Base-by-base conservation (phyloP, 257 asterid genomes). In the Linderniella brevidens region DNA sequence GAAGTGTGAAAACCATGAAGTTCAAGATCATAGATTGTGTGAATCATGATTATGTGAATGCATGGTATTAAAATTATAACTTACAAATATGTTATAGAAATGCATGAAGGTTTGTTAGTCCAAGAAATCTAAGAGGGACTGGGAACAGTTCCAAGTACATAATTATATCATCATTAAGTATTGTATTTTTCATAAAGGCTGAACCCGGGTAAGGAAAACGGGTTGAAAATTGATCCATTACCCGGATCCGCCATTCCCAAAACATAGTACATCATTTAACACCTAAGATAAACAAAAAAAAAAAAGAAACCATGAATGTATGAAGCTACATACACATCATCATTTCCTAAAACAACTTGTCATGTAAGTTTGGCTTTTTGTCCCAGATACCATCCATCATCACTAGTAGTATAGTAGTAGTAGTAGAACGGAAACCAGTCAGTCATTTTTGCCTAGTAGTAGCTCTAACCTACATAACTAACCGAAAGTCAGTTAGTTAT, bases 221-320 rank as follows among this genome's bases (percentile, higher is more conserved):
- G 25, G 37, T 64, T 51, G 86, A 80, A 84, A 80, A 77, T 39
- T 64, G 72, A 71, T 75, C 90, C 86, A 73, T 10, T n/a, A 3
- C 49, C 66, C 63, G 45, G 58, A 52, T 19, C 43, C 32, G 32
- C 9, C 11, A 11, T 10, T 39, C 13, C 61, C 65, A 53, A 73
- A 63, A 41, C 43, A 29, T 25, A 25, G 3, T 25, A 25, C 32
- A 25, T 25, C 53, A 19, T 45, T 14, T 52, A 49, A 53, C 8
- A 44, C 46, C 35, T 42, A 50, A 72, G 56, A 48, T 62, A 35
- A 43, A 1, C 9, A 47, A 59, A 58, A 46, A 52, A 25, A 6
- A 17, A 11, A 11, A 13, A 4, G 13, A 62, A 39, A 47, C 15
- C 32, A 25, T 2, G 4, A 19, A 45, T 48, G 56, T 10, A 10